A percentile compares a stretch with the other conserved stretches of the same genome.
Evolutionary conservation across 805 yeast genomes (phyloP).

Genomic region (Ogataea populi-albae): DNA sequence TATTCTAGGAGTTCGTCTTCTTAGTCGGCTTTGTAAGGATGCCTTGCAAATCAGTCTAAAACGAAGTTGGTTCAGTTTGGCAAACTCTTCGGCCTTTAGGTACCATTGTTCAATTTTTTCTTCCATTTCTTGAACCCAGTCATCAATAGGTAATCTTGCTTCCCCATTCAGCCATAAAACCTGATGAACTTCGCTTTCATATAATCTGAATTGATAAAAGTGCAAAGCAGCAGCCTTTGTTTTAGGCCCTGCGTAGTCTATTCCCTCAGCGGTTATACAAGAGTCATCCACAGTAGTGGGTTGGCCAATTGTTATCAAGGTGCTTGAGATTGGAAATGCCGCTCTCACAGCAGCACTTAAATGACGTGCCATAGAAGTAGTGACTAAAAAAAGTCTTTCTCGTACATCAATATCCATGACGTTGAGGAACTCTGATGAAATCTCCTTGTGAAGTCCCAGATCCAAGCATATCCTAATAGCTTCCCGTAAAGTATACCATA

Average conservation of each 20-base stretch:
- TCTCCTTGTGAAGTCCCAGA: constrained; percentile 15
- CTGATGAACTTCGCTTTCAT: constrained; percentile 16
- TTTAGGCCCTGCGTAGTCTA: constrained; percentile 11
- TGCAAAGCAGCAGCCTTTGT: constrained; percentile 19
- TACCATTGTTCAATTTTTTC: constrained; percentile 13
- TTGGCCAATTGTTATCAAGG: constrained; percentile 7
- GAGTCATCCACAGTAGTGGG: constrained; percentile 16
- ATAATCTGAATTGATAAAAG: constrained; percentile 13
- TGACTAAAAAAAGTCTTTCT: constrained; percentile 11
- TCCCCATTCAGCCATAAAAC: constrained; percentile 15
- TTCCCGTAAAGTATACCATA: constrained; percentile 14
- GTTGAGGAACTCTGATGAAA: constrained; percentile 1
- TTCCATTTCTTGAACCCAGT: constrained; percentile 14
- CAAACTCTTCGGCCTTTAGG: constrained; percentile 17
- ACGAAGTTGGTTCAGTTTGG: constrained; percentile 14
- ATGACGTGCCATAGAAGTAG: constrained; percentile 14
- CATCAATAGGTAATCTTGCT: constrained; percentile 5
- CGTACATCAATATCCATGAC: constrained; percentile 11
- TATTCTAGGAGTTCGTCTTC: constrained; percentile 15
- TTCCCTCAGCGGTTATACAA: constrained; percentile 11
- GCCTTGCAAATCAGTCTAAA: constrained; percentile 15
- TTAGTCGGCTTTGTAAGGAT: constrained; percentile 12
- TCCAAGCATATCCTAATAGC: constrained; percentile 12
- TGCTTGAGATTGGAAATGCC: constrained; percentile 13
- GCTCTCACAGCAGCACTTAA: constrained; percentile 10